phyloP scores from a whole-genome alignment of 352 stramenopile genomes.

The Phytophthora quininea region DNA sequence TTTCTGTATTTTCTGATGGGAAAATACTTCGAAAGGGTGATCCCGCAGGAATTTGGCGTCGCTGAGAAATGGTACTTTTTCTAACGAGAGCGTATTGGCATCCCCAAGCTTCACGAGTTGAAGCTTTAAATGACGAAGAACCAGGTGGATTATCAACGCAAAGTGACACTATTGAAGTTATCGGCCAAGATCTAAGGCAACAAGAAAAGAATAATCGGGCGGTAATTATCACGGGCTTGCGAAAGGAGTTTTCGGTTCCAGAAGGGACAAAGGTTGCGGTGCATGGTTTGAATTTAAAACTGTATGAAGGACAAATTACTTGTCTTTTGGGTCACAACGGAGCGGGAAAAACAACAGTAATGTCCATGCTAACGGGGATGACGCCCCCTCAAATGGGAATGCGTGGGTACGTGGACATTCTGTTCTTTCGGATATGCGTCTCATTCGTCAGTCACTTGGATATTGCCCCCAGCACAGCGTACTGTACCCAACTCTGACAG shows the following conservation, averaged over 20 bases:
- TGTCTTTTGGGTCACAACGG: conserved; percentile 96
- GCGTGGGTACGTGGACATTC: conserved; percentile 64
- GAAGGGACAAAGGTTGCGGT: conserved; percentile 86
- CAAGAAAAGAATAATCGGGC: conserved; percentile 62
- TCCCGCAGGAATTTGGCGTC: conserved; percentile 94
- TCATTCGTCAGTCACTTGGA: conserved; percentile 90
- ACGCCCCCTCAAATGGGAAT: conserved; percentile 59
- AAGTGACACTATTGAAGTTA: conserved; percentile 27
- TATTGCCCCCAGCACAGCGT: conserved; percentile 98
- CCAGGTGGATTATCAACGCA: neutral
- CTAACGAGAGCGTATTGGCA: conserved; percentile 69
- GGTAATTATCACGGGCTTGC: conserved; percentile 63
- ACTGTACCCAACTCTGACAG: conserved; percentile 95
- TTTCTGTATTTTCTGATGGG: conserved; percentile 87
- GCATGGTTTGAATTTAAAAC: conserved; percentile 74
- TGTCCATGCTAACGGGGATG: conserved; percentile 86
- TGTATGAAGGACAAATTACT: conserved; percentile 95
- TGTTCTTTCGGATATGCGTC: conserved; percentile 73
- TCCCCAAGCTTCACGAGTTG: conserved; percentile 18
- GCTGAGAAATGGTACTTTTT: conserved; percentile 91
- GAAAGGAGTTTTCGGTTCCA: conserved; percentile 79
- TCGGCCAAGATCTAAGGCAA: conserved; percentile 45
- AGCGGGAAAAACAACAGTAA: conserved; percentile 90
- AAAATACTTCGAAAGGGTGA: conserved; percentile 91
- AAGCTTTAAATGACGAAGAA: conserved; percentile 39